Evolutionary conservation across 164 flowering plant species (phyloP), one percentile per base, ranked within the genome.

Genomic region (Kingdonia uniflora): DNA sequence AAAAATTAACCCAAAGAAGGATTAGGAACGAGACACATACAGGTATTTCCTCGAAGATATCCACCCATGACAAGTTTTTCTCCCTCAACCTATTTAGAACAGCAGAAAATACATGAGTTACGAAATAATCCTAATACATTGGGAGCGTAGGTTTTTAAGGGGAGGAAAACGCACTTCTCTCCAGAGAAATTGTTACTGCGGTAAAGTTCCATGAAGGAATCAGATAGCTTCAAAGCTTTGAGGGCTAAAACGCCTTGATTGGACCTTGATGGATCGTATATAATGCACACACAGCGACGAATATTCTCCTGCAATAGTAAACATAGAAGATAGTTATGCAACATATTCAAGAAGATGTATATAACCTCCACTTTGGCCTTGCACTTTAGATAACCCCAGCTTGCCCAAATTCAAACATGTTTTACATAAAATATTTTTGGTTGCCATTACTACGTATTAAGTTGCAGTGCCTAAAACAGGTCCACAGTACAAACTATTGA

Each of bases 21-120:
- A 29, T 3, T 8, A 29, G 35, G 35, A 29, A 4, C 4, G 46
- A 54, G 41, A 37, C 50, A 59, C 96, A 54, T 81, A 94, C 97
- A 62, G 97, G 99, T 23, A 94, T 89, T 69, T 94, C 99, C 66
- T 94, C 97, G 76, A 94, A 94, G 62, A 94, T 89, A 73, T 94
- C 95, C 64, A 86, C 95, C 97, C 97, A 94, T 6, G 97, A 66
- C 66, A 94, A 75, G 51, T 89, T 84, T 62, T 81, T 86, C 76
- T 89, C 97, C 68, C 97, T 78, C 84, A 94, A 75, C 80, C 99
- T 94, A 65, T 49, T 15, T 25, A 20, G 60, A 48, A 33, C 68
- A 75, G 59, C 59, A n/a, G 19, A 2, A 19, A 39, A n/a, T 16
- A 20, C 14, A 26, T 54, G 53, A 37, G 67, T 56, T 24, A 51